These are phyloP conservation scores for Cornus suecica DNA, from an alignment of 148 eudicot species.

Conservation along the genomic window DNA sequence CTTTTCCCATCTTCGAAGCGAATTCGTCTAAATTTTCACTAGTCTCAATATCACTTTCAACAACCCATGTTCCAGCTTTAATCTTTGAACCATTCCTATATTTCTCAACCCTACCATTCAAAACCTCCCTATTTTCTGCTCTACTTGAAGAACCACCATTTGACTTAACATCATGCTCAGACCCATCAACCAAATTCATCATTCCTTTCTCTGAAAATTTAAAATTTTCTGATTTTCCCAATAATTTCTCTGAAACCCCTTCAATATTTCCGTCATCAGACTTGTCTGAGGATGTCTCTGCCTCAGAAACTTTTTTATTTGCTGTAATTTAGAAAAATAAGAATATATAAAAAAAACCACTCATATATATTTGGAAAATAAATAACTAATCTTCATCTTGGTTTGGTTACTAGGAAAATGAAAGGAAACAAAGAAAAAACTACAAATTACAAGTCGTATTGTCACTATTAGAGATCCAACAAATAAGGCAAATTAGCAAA, in stretches of 20 bases:
- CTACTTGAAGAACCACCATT: slow-evolving; percentile 24
- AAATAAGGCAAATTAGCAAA: slow-evolving; percentile 15
- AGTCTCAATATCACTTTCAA: slow-evolving; percentile 22
- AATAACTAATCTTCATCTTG: too few species aligned
- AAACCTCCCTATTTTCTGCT: slow-evolving; percentile 23
- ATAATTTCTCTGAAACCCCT: slow-evolving; percentile 35
- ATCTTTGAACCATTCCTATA: slow-evolving; percentile 29
- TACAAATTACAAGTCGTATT: not conserved
- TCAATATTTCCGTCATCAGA: slow-evolving; percentile 48
- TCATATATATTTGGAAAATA: not conserved
- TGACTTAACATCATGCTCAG: slow-evolving; percentile 40
- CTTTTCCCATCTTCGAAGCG: slow-evolving; percentile 21
- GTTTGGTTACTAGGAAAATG: not conserved
- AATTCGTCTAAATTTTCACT: slow-evolving; percentile 22
- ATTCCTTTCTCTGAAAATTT: slow-evolving; percentile 29
- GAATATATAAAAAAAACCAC: not conserved
- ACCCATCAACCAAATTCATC: slow-evolving; percentile 27
- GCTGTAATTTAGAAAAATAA: slow-evolving; percentile 43
- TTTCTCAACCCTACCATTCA: slow-evolving; percentile 20
- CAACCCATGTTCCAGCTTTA: slow-evolving; percentile 19
- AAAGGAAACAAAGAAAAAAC: not conserved
- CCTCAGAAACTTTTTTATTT: slow-evolving; percentile 44
- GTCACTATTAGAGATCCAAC: not conserved
- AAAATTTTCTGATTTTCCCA: slow-evolving; percentile 34
- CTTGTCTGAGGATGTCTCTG: slow-evolving; percentile 35